phyloP scores from a whole-genome alignment of 2,329 filamentous ascomycete species.

The Aureobasidium subglaciale region DNA sequence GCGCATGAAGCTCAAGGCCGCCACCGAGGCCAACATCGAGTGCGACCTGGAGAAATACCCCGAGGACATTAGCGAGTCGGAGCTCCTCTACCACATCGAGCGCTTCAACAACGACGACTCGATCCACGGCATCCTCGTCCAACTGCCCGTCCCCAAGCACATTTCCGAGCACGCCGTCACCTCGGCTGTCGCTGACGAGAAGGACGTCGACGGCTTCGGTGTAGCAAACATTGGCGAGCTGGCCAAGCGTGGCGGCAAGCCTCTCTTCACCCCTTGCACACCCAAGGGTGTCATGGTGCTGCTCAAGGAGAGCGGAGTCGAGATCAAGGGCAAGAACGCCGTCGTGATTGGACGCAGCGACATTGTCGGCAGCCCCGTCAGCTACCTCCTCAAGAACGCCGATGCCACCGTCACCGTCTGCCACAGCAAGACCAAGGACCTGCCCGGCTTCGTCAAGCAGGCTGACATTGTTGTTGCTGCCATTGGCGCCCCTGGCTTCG shows the following conservation, averaged over 20 bases:
- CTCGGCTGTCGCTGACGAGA: constrained; percentile 82
- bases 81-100: constrained; percentile 76
- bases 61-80: constrained; percentile 71
- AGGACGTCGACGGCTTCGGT: constrained; percentile 97
- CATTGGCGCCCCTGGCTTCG: constrained; percentile 78
- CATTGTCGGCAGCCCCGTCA: constrained; percentile 95
- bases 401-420: constrained; percentile 96
- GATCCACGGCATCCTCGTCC: constrained; percentile 89
- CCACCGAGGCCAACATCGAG: constrained; percentile 84
- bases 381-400: constrained; percentile 88
- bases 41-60: constrained; percentile 82
- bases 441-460: constrained; percentile 66
- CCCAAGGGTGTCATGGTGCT: constrained; percentile 96
- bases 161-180: constrained; percentile 88
- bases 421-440: constrained; percentile 75
- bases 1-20: constrained; percentile 98
- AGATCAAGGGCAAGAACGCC: constrained; percentile 82
- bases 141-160: constrained; percentile 81
- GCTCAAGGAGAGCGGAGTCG: constrained; percentile 73
- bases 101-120: constrained; percentile 77
- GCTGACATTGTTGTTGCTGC: constrained; percentile 90
- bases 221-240: constrained; percentile 92
- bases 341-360: constrained; percentile 93
- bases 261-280: constrained; percentile 88
- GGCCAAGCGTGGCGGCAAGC: constrained; percentile 85